These are phyloP conservation scores for Trichoderma oligosporum DNA, from an alignment of 2,329 filamentous ascomycete species.

Conservation along the genomic window DNA sequence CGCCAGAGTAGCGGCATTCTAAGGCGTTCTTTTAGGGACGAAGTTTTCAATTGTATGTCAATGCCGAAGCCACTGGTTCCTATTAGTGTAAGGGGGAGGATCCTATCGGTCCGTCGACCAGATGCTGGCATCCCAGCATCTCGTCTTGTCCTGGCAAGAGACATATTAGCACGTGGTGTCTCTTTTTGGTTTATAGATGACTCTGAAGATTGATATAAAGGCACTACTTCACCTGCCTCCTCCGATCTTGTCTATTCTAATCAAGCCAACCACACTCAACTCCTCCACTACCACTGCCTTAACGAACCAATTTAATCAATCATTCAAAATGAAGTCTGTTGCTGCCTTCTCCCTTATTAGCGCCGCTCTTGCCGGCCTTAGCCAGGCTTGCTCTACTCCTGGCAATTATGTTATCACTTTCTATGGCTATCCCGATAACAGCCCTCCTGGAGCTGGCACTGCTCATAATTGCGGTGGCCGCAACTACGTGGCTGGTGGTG, in stretches of 20 bases:
- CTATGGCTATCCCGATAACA: constrained; percentile 25
- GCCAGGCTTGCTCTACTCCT: constrained; percentile 23
- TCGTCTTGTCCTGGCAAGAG: neutral
- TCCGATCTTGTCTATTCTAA: neutral
- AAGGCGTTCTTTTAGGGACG: neutral
- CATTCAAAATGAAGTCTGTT: constrained; percentile 22
- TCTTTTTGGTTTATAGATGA: neutral
- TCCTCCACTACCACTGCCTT: neutral
- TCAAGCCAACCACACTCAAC: neutral
- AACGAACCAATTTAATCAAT: neutral
- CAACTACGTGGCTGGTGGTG: constrained; percentile 22
- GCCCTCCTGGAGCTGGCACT: constrained; percentile 22
- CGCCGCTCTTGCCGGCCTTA: constrained; percentile 19
- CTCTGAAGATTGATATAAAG: neutral
- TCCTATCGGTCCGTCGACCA: constrained; percentile 12
- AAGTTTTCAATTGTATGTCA: neutral
- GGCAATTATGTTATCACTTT: constrained; percentile 24
- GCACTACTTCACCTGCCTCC: neutral
- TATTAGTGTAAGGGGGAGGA: neutral
- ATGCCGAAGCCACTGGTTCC: neutral
- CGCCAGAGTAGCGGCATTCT: neutral
- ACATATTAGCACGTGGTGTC: too few species aligned
- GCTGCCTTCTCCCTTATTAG: constrained; percentile 17
- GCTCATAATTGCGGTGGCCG: constrained; percentile 24
- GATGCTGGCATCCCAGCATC: neutral